Evolutionary conservation across 2,329 filamentous ascomycete species (phyloP).

Genomic region (Venturia asperata): DNA sequence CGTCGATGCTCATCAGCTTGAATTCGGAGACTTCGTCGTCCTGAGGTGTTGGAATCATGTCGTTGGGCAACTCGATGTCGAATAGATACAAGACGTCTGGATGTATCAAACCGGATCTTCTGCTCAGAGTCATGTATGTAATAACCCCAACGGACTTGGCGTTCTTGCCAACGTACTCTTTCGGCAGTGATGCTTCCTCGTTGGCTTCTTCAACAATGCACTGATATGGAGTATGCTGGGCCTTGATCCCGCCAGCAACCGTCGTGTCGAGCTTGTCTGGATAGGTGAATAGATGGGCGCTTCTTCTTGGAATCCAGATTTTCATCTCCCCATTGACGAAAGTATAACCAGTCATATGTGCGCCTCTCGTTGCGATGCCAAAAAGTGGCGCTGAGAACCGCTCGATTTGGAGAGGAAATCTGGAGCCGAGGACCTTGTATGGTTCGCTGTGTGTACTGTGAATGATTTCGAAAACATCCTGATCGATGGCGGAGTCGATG

Average conservation of each 20-base stretch:
- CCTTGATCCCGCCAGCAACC: constrained; percentile 24
- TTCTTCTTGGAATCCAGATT: constrained; percentile 28
- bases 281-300: constrained; percentile 27
- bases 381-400: constrained; percentile 20
- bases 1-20: constrained; percentile 25
- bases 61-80: constrained; percentile 27
- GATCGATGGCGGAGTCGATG: constrained; percentile 34
- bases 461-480: constrained; percentile 34
- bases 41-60: constrained; percentile 25
- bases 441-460: constrained; percentile 38
- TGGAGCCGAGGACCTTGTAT: constrained; percentile 37
- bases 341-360: constrained; percentile 21
- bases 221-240: constrained; percentile 24
- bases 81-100: constrained; percentile 32
- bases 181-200: constrained; percentile 26
- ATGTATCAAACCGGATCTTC: constrained; percentile 23
- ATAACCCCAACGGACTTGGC: constrained; percentile 23
- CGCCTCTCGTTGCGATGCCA: constrained; percentile 20
- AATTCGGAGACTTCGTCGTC: constrained; percentile 31
- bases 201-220: constrained; percentile 27
- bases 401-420: constrained; percentile 21
- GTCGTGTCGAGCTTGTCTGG: constrained; percentile 29
- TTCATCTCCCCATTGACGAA: constrained; percentile 18
- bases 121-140: constrained; percentile 22
- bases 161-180: constrained; percentile 23